A percentile compares a stretch with the other conserved stretches of the same genome.
Conservation (phyloP, 2,329 filamentous ascomycete species). For the Sclerotinia spermophila region DNA sequence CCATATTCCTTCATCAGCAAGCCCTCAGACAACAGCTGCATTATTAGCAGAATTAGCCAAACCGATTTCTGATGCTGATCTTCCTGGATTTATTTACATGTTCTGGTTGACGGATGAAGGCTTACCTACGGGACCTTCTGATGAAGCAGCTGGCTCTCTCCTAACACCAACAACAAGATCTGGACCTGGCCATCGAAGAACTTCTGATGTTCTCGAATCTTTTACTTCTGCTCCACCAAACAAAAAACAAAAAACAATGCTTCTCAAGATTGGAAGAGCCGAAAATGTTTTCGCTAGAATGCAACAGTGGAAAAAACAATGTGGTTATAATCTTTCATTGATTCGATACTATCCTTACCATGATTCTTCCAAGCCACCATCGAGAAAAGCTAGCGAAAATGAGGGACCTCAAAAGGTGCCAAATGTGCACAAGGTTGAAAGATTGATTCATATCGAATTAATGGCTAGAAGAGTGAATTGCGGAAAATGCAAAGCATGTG, state of each 20-base stretch:
- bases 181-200: constrained; percentile 39
- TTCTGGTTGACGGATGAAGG: constrained; percentile 85
- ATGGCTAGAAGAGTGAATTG: constrained; percentile 52
- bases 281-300: constrained; percentile 86
- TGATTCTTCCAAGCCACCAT: constrained; percentile 22
- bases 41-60: constrained; percentile 74
- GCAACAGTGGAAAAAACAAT: constrained; percentile 92
- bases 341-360: constrained; percentile 89
- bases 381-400: constrained; percentile 21
- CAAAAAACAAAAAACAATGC: constrained; percentile 52
- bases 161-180: constrained; percentile 49
- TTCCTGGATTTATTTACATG: constrained; percentile 95
- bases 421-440: constrained; percentile 82
- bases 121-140: constrained; percentile 50
- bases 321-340: constrained; percentile 81
- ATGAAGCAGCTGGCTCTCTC: constrained; percentile 57
- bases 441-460: constrained; percentile 88
- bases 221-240: constrained; percentile 43
- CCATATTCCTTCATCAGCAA: constrained; percentile 65
- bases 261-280: constrained; percentile 64
- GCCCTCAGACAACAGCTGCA: constrained; percentile 64
- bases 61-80: constrained; percentile 69
- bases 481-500: constrained; percentile 70
- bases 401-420: constrained; percentile 66
- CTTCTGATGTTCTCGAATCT: constrained; percentile 53